Evolutionary conservation across 129 eudicot genomes (phyloP).

Genomic region (Daucus carota): DNA sequence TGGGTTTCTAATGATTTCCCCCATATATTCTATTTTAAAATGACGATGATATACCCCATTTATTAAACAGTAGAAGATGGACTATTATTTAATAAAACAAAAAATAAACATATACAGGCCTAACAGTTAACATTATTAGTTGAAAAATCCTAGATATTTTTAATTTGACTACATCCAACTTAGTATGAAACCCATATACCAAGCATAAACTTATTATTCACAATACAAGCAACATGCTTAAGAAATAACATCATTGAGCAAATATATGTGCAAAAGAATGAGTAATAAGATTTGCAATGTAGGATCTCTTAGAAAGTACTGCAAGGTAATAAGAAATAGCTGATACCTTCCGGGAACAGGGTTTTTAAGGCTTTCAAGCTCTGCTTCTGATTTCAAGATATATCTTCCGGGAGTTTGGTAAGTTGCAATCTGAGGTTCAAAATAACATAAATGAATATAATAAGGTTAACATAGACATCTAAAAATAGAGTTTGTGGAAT

Average conservation of each 20-base stretch:
- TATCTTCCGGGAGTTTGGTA: constrained; percentile 80
- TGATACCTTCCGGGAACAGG: constrained; percentile 57
- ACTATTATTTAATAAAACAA: too few relatives aligned
- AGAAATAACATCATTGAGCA: neutral
- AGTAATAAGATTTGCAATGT: neutral
- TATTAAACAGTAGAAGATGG: too few relatives aligned
- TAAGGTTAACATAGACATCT: constrained; percentile 9
- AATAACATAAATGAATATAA: constrained; percentile 17
- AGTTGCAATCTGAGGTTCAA: constrained; percentile 56
- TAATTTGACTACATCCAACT: too few relatives aligned
- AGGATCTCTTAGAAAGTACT: neutral
- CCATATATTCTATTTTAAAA: neutral
- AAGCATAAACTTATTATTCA: neutral
- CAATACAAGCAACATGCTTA: neutral
- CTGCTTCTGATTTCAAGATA: constrained; percentile 60
- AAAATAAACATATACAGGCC: too few relatives aligned
- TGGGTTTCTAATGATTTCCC: neutral
- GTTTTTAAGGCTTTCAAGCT: constrained; percentile 49
- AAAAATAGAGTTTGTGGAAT: constrained; percentile 1
- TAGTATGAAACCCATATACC: neutral
- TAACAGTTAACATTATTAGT: too few relatives aligned
- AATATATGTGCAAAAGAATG: neutral
- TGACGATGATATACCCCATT: neutral
- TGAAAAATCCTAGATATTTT: neutral
- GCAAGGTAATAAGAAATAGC: neutral